Conservation (phyloP, 495 filamentous ascomycete genomes). For the Aspergillus campestris region DNA sequence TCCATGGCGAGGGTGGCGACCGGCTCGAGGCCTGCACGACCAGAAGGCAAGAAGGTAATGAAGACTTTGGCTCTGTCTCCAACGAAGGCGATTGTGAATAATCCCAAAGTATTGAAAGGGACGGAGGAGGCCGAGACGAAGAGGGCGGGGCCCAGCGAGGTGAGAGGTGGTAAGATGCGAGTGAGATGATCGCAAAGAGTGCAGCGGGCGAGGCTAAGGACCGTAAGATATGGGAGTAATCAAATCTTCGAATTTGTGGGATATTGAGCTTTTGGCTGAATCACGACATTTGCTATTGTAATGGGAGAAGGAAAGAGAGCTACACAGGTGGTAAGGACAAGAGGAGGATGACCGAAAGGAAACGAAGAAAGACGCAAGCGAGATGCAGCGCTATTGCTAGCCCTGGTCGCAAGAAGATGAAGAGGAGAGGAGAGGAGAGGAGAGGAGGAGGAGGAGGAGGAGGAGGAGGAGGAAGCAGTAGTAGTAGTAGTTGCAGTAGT, state of each 20-base stretch:
- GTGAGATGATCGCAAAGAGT: no score
- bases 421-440: slow-evolving; percentile 6
- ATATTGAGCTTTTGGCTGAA: no score
- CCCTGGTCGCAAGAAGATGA: slow-evolving; percentile 4
- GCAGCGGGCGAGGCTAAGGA: no score
- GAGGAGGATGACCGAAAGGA: not conserved
- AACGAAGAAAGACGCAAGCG: not conserved
- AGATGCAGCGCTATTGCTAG: not conserved
- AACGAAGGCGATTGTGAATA: no score
- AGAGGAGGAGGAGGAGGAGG: slow-evolving; percentile 9
- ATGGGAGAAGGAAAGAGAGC: not conserved
- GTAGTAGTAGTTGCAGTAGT: slow-evolving; percentile 4
- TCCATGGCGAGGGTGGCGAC: slow-evolving; percentile 42
- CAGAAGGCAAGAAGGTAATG: no score
- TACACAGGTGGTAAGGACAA: slow-evolving; percentile 9
- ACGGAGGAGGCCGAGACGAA: slow-evolving; percentile 12
- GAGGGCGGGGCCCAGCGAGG: slow-evolving; percentile 7
- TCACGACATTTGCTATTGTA: no score
- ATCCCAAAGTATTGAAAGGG: not conserved
- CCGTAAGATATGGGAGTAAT: no score
- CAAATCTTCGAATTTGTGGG: no score
- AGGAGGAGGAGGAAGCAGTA: slow-evolving; percentile 5
- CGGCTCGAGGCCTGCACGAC: not conserved
- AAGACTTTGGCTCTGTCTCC: no score
- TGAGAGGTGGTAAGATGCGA: slow-evolving; percentile 7